Evolutionary conservation across 495 filamentous ascomycete genomes (phyloP).

Genomic region (Aspergillus wentii): DNA sequence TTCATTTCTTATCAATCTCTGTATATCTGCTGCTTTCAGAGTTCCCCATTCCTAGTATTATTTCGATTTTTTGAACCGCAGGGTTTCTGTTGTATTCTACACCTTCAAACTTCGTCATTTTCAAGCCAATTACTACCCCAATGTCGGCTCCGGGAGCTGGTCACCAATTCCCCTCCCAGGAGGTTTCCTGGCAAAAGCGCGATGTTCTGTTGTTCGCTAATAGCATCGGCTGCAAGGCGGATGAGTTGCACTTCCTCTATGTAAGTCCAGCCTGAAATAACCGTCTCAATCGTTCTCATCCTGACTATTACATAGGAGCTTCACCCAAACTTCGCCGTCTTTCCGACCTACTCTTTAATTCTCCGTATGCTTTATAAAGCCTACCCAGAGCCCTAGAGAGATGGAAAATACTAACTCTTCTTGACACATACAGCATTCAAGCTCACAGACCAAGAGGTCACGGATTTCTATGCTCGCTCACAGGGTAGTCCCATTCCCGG

Average conservation of each 20-base stretch:
- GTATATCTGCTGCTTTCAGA: too few relatives aligned
- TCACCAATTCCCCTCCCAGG: slow-evolving; percentile 66
- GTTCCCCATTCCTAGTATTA: too few relatives aligned
- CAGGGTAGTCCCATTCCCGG: slow-evolving; percentile 61
- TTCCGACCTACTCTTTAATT: slow-evolving; percentile 82
- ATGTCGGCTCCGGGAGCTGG: slow-evolving; percentile 65
- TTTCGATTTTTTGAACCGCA: too few relatives aligned
- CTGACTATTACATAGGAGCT: slow-evolving; percentile 54
- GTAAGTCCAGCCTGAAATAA: slow-evolving; percentile 37
- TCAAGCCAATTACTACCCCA: background rate
- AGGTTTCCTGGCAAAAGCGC: slow-evolving; percentile 80
- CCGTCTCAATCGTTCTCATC: background rate
- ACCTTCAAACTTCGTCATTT: too few relatives aligned
- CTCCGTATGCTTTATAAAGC: slow-evolving; percentile 50
- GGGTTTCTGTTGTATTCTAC: too few relatives aligned
- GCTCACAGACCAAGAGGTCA: slow-evolving; percentile 67
- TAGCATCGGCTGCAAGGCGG: slow-evolving; percentile 75
- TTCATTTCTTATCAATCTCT: too few relatives aligned
- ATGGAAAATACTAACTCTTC: background rate
- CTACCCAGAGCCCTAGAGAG: background rate
- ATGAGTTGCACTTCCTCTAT: slow-evolving; percentile 89
- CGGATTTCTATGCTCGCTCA: slow-evolving; percentile 74
- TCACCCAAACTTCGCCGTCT: slow-evolving; percentile 75
- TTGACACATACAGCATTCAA: slow-evolving; percentile 78
- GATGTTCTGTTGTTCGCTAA: slow-evolving; percentile 84